phyloP scores from a whole-genome alignment of 495 filamentous ascomycete species.

The Penicillium arizonense region DNA sequence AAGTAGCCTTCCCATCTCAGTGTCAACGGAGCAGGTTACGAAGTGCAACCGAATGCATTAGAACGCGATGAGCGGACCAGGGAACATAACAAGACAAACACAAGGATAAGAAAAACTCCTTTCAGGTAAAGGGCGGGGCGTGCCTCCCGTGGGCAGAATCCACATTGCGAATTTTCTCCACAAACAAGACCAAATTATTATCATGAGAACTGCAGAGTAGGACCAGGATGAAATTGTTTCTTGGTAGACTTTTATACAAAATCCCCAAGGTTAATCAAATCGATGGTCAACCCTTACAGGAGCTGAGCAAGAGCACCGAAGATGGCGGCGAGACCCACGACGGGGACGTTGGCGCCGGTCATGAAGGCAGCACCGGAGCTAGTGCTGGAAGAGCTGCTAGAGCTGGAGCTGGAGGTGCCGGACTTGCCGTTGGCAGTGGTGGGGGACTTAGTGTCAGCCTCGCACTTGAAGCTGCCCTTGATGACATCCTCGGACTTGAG shows the following conservation, averaged over 20 bases:
- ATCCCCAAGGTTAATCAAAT: conserved; percentile 10
- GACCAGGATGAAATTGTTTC: conserved; percentile 36
- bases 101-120: conserved; percentile 24
- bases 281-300: conserved; percentile 34
- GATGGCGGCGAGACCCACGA: conserved; percentile 42
- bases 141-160: conserved; percentile 28
- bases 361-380: conserved; percentile 41
- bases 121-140: conserved; percentile 17
- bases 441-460: conserved; percentile 37
- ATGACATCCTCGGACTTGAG: conserved; percentile 48
- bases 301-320: conserved; percentile 47
- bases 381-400: conserved; percentile 29
- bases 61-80: conserved; percentile 7
- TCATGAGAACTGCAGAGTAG: conserved; percentile 44
- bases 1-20: neutral
- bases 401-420: conserved; percentile 41
- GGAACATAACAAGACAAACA: conserved; percentile 20
- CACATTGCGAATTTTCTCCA: conserved; percentile 37
- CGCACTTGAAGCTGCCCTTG: conserved; percentile 63
- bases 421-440: conserved; percentile 36
- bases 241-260: conserved; percentile 35
- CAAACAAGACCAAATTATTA: conserved; percentile 45
- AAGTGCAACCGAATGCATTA: conserved; percentile 28
- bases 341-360: conserved; percentile 39
- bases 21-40: conserved; percentile 8